phyloP scores from a whole-genome alignment of 192 early-diverging fungal species.

The Rhizoclosmatium globosum region DNA sequence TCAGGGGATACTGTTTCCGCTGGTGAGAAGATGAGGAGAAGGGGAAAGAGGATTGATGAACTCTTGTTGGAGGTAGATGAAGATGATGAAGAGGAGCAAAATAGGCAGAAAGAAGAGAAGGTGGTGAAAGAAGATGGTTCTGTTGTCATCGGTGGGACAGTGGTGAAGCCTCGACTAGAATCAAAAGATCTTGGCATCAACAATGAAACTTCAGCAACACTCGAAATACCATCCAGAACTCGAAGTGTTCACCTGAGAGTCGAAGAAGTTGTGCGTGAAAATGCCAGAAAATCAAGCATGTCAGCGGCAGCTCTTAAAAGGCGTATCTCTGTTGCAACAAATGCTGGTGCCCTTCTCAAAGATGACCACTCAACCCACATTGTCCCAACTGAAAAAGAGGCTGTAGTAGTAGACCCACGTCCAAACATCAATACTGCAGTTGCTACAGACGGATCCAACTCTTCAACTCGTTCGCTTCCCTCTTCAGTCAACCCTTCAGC shows the following conservation, averaged over 20 bases:
- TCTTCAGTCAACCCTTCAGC: too few relatives aligned
- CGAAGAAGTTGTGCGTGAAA: conserved; percentile 22
- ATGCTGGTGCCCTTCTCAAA: conserved; percentile 1
- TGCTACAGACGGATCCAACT: too few relatives aligned
- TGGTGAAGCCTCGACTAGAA: too few relatives aligned
- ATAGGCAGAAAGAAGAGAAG: too few relatives aligned
- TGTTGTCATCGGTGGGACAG: too few relatives aligned
- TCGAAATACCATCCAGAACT: background rate
- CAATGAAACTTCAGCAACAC: too few relatives aligned
- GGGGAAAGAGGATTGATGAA: too few relatives aligned
- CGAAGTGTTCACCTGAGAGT: conserved; percentile 16
- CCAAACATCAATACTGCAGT: background rate
- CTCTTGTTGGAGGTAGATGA: too few relatives aligned
- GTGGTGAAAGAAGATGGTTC: too few relatives aligned
- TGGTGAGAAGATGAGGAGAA: background rate
- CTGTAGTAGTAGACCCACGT: background rate
- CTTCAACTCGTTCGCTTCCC: too few relatives aligned
- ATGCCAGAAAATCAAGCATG: conserved; percentile 7
- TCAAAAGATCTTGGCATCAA: too few relatives aligned
- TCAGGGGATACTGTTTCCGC: background rate
- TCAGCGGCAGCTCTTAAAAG: conserved; percentile 3
- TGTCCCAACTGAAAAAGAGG: background rate
- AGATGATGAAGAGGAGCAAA: too few relatives aligned
- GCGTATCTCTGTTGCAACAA: conserved; percentile 6
- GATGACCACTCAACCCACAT: background rate